Evolutionary conservation across 2,329 filamentous ascomycete genomes (phyloP).

Genomic region (Cercospora sp.): DNA sequence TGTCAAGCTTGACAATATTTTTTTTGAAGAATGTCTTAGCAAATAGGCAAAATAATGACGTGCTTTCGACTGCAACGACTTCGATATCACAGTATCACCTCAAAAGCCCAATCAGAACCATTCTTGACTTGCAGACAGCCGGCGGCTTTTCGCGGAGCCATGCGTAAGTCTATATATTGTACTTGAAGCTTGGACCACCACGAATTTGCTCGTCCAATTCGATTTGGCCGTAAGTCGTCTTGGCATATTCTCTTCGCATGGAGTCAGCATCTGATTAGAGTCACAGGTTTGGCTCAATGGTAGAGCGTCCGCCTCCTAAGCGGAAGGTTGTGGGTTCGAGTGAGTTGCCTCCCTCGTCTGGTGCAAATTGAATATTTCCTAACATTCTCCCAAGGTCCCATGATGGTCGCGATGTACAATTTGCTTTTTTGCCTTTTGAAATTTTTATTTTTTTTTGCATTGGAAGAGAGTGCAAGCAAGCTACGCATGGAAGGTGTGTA

Average conservation of each 20-base stretch:
- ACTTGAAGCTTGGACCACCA: constrained; percentile 5
- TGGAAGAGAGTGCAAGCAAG: too few species aligned
- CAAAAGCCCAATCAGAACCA: too few species aligned
- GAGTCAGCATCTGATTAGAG: too few species aligned
- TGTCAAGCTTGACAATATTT: neutral
- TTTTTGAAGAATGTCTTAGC: neutral
- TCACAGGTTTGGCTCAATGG: constrained; percentile 22
- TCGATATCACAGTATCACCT: neutral
- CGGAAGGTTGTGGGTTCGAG: constrained; percentile 29
- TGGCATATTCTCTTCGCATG: neutral
- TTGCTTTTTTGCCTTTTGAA: neutral
- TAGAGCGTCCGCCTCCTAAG: constrained; percentile 31
- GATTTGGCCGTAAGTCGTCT: constrained; percentile 1
- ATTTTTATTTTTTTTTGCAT: neutral
- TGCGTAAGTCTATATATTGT: constrained; percentile 4
- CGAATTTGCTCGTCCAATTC: constrained; percentile 8
- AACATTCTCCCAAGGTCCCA: neutral
- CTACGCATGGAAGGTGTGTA: too few species aligned
- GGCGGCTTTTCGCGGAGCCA: neutral
- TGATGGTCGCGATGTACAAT: neutral
- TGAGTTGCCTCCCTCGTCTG: neutral
- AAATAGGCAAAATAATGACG: neutral
- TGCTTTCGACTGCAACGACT: neutral
- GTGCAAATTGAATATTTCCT: neutral
- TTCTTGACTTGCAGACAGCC: neutral